Evolutionary conservation across 179 eudicot species (phyloP).

Genomic region (Silene vulgaris): DNA sequence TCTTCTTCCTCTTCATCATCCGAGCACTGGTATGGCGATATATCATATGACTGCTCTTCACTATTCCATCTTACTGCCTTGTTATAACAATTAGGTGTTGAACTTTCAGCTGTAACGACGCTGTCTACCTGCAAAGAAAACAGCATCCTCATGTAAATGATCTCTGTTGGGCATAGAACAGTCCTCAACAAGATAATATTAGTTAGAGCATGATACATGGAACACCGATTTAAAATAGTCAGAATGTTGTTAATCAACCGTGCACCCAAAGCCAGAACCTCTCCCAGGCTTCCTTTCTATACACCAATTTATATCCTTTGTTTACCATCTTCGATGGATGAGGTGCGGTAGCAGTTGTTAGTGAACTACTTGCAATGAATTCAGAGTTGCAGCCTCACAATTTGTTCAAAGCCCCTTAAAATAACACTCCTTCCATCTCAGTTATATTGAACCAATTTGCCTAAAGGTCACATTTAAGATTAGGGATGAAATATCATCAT

Average conservation of each 20-base stretch:
- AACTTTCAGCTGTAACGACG: conserved; percentile 19
- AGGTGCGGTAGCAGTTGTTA: not conserved
- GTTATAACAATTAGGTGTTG: conserved; percentile 31
- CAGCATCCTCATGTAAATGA: conserved; percentile 1
- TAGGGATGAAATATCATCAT: no score
- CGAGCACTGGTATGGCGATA: conserved; percentile 90
- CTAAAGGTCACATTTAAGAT: no score
- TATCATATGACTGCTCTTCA: conserved; percentile 67
- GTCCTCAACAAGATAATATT: conserved; percentile 2
- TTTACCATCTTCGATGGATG: not conserved
- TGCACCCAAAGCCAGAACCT: not conserved
- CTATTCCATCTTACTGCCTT: conserved; percentile 23
- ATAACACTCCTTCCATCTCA: not conserved
- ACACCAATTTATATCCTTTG: not conserved
- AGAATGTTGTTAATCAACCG: not conserved
- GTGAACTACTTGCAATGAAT: not conserved
- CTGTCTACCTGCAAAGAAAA: conserved; percentile 25
- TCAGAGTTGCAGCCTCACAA: not conserved
- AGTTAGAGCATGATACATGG: not conserved
- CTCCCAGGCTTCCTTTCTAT: not conserved
- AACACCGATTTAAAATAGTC: not conserved
- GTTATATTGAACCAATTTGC: no score
- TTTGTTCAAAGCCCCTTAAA: not conserved
- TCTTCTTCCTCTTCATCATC: conserved; percentile 85
- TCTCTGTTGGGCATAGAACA: not conserved